A percentile compares a stretch with the other conserved stretches of the same genome.
Evolutionary conservation across 768 basidiomycete genomes (phyloP).

Genomic region (Imleria badia): DNA sequence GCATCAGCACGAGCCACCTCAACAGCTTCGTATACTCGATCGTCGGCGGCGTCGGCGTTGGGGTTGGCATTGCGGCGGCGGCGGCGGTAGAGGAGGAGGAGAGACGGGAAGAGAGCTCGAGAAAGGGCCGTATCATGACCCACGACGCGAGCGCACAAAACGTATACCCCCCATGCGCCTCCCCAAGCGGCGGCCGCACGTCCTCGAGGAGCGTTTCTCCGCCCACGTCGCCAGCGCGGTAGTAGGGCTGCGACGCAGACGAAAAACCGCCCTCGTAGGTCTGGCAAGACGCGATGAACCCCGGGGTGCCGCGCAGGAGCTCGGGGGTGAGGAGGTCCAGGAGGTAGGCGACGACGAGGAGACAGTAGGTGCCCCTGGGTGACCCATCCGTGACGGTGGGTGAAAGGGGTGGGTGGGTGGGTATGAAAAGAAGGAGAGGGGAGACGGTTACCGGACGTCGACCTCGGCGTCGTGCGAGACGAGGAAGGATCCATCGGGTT

Average conservation of each 20-base stretch:
- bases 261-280: constrained; percentile 98
- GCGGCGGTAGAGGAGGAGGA: neutral
- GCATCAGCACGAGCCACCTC: constrained; percentile 85
- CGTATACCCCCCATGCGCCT: constrained; percentile 97
- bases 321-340: constrained; percentile 88
- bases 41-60: constrained; percentile 21
- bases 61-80: neutral
- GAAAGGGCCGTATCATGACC: constrained; percentile 68
- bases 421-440: too few species aligned
- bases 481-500: constrained; percentile 89
- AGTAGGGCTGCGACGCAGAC: constrained; percentile 72
- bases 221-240: constrained; percentile 32
- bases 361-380: constrained; percentile 96
- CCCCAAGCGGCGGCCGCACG: constrained; percentile 79
- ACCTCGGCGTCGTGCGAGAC: constrained; percentile 89
- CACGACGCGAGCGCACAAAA: constrained; percentile 90
- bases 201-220: constrained; percentile 34
- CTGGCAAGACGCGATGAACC: constrained; percentile 86
- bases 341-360: constrained; percentile 79
- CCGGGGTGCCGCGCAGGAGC: constrained; percentile 70
- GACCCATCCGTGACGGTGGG: too few species aligned
- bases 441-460: constrained; percentile 76
- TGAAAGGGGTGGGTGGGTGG: too few species aligned
- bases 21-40: constrained; percentile 63
- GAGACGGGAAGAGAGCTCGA: constrained; percentile 28